phyloP scores from a whole-genome alignment of 257 asterid species.

The Craterostigma plantagineum region DNA sequence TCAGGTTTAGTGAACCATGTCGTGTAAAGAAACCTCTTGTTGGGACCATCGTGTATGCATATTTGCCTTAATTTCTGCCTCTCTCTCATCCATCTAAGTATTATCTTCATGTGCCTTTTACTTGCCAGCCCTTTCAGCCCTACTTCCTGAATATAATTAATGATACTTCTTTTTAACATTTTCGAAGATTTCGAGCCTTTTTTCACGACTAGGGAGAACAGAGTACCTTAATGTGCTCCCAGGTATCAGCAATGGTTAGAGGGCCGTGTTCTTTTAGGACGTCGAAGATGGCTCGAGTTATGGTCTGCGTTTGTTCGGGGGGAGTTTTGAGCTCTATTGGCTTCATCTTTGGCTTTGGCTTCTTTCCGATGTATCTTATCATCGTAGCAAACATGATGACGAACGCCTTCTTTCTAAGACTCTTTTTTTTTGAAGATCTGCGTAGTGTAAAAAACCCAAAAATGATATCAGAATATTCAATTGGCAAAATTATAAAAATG shows the following conservation, averaged over 20 bases:
- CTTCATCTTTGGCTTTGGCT: constrained; percentile 89
- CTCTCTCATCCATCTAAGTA: constrained; percentile 83
- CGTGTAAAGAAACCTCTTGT: constrained; percentile 52
- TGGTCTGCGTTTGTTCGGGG: constrained; percentile 82
- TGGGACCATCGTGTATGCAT: constrained; percentile 68
- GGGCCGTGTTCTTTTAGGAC: constrained; percentile 87
- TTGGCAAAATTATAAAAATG: too few relatives aligned
- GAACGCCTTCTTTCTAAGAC: too few relatives aligned
- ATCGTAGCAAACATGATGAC: constrained; percentile 59
- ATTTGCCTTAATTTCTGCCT: constrained; percentile 57
- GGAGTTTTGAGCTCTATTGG: constrained; percentile 78
- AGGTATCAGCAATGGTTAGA: constrained; percentile 58
- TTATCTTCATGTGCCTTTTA: constrained; percentile 73
- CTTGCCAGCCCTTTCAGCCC: constrained; percentile 63
- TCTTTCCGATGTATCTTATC: constrained; percentile 51
- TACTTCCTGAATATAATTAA: constrained; percentile 32
- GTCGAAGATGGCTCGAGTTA: constrained; percentile 66
- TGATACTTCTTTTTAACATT: background rate
- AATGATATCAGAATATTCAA: too few relatives aligned
- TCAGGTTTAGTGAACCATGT: constrained; percentile 76
- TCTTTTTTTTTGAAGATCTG: too few relatives aligned
- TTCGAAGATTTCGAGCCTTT: too few relatives aligned
- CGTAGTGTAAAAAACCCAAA: too few relatives aligned
- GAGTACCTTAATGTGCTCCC: constrained; percentile 84
- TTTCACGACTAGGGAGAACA: background rate